A percentile compares a stretch with the other conserved stretches of the same genome.
Conservation (phyloP, 2,329 filamentous ascomycete species). For the Anisogramma anomala region DNA sequence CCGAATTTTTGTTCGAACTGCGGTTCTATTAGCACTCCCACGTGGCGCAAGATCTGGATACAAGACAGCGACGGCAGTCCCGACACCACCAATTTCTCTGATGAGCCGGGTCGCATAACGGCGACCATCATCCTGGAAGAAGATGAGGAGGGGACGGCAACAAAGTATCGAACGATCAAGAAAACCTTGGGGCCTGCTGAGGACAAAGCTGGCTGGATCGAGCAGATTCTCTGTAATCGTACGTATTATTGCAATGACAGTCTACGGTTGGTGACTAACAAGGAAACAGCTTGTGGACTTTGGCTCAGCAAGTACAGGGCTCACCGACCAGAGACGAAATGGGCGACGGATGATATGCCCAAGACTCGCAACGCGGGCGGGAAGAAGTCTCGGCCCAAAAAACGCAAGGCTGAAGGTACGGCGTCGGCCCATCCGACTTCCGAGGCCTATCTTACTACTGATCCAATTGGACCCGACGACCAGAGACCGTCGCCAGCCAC, state of each 20-base stretch:
- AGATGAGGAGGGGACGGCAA: slow-evolving; percentile 50
- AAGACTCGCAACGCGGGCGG: slow-evolving; percentile 36
- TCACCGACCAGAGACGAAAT: slow-evolving; percentile 74
- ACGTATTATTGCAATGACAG: slow-evolving; percentile 28
- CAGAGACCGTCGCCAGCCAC: slow-evolving; percentile 17
- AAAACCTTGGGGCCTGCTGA: slow-evolving; percentile 53
- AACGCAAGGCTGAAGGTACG: slow-evolving; percentile 37
- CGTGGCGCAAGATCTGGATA: slow-evolving; percentile 89
- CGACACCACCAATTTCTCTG: slow-evolving; percentile 56
- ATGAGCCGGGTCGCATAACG: slow-evolving; percentile 61
- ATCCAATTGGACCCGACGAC: slow-evolving; percentile 38
- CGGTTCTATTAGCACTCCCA: slow-evolving; percentile 88
- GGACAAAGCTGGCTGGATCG: slow-evolving; percentile 56
- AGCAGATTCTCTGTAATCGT: slow-evolving; percentile 80
- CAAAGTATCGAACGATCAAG: slow-evolving; percentile 64
- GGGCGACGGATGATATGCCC: slow-evolving; percentile 54
- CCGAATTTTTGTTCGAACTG: slow-evolving; percentile 88
- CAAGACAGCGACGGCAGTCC: slow-evolving; percentile 62
- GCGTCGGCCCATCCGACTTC: slow-evolving; percentile 35
- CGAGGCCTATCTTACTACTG: slow-evolving; percentile 42
- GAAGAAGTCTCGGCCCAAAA: slow-evolving; percentile 35
- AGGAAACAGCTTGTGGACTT: slow-evolving; percentile 62
- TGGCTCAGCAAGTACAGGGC: slow-evolving; percentile 83
- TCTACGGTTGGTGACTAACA: slow-evolving; percentile 20
- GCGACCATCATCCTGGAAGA: slow-evolving; percentile 58